Conservation (phyloP, 2,329 filamentous ascomycete species). For the Fusarium nelsonii region DNA sequence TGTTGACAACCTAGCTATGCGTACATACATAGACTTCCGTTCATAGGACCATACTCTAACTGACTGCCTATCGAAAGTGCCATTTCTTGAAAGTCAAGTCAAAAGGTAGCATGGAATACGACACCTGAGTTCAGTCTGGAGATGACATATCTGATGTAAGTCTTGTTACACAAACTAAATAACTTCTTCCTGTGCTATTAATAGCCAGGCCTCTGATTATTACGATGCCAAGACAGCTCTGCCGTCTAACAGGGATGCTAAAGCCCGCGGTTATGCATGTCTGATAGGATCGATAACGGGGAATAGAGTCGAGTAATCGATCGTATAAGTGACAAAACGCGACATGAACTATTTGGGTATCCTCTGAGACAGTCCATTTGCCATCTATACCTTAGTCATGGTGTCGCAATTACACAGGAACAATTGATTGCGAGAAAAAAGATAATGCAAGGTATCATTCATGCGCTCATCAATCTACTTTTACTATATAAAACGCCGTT, state of each 20-base stretch:
- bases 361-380: not conserved
- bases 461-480: conserved; percentile 29
- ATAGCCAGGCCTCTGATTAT: not conserved
- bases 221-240: not conserved
- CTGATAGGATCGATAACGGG: not conserved
- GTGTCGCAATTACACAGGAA: not conserved
- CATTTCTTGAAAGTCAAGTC: too few relatives aligned
- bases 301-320: not conserved
- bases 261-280: not conserved
- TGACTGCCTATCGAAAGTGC: too few relatives aligned
- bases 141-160: too few relatives aligned
- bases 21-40: not conserved
- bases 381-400: not conserved
- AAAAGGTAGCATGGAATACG: too few relatives aligned
- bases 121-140: too few relatives aligned
- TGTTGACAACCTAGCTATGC: not conserved
- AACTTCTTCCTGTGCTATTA: too few relatives aligned
- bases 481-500: conserved; percentile 19
- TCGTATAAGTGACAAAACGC: not conserved
- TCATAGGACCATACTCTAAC: too few relatives aligned
- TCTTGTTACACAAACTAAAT: too few relatives aligned
- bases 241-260: not conserved
- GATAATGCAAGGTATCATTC: conserved; percentile 25
- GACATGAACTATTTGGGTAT: not conserved
- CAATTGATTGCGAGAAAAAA: not conserved